phyloP scores from a whole-genome alignment of 169 alveolate species.

The Plasmodium coatneyi region DNA sequence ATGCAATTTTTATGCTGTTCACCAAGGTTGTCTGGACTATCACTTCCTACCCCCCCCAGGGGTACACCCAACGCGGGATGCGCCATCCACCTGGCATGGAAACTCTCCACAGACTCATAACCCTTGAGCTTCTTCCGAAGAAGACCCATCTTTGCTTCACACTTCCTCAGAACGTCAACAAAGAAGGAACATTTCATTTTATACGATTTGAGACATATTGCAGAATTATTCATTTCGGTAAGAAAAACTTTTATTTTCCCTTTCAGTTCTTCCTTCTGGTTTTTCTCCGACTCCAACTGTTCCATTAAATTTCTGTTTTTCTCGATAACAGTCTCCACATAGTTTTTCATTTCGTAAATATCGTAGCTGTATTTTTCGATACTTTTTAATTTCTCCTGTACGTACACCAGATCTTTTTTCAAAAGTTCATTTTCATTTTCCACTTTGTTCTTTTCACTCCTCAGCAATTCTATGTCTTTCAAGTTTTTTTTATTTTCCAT shows the following conservation, averaged over 20 bases:
- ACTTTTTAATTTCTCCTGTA: conserved; percentile 53
- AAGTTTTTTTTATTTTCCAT: conserved; percentile 33
- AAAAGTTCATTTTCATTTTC: conserved; percentile 61
- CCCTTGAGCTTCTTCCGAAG: conserved; percentile 12
- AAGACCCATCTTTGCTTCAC: conserved; percentile 14
- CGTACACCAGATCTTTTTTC: conserved; percentile 38
- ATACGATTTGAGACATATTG: conserved; percentile 21
- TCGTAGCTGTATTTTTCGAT: conserved; percentile 70
- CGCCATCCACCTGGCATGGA: neutral
- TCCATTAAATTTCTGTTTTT: conserved; percentile 49
- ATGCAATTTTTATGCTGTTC: neutral
- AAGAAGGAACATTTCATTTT: conserved; percentile 71
- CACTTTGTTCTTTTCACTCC: conserved; percentile 37
- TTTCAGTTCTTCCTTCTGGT: conserved; percentile 59
- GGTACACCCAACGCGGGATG: neutral
- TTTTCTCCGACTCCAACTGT: conserved; percentile 44
- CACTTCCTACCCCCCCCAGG: neutral
- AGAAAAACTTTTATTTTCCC: conserved; percentile 9
- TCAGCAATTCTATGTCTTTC: conserved; percentile 44
- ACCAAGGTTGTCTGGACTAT: neutral
- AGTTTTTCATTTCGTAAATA: conserved; percentile 66
- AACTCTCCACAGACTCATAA: neutral
- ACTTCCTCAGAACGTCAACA: conserved; percentile 31
- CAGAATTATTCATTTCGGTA: conserved; percentile 36
- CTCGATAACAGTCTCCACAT: conserved; percentile 27